Conservation (phyloP, 148 eudicot genomes). For the Chenopodium album region DNA sequence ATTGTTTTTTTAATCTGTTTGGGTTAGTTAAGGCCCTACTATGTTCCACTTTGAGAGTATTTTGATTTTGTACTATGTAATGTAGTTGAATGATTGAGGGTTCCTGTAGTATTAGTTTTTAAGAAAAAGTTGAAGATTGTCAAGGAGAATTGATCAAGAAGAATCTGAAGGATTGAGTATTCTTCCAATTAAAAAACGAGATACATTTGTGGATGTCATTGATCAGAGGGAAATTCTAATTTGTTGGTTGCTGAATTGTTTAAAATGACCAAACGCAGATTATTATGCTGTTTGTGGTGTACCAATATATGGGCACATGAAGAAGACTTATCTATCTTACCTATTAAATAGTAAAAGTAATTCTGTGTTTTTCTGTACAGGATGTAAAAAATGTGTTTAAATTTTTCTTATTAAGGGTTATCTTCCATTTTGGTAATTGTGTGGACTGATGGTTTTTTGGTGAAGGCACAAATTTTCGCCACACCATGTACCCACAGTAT, state of each 20-base stretch:
- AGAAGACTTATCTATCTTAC: neutral
- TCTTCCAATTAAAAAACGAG: neutral
- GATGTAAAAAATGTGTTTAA: slow-evolving; percentile 2
- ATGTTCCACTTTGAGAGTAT: neutral
- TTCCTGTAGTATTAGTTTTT: neutral
- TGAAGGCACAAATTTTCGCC: slow-evolving; percentile 86
- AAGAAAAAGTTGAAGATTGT: neutral
- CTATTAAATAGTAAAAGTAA: neutral
- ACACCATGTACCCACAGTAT: slow-evolving; percentile 80
- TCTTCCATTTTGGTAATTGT: neutral
- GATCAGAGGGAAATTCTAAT: neutral
- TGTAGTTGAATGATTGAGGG: neutral
- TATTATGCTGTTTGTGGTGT: neutral
- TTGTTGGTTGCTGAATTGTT: neutral
- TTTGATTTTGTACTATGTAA: neutral
- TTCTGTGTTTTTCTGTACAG: neutral
- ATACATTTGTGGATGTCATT: neutral
- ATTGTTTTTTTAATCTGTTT: neutral
- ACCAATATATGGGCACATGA: neutral
- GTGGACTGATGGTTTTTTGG: slow-evolving; percentile 18
- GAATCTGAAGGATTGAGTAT: neutral
- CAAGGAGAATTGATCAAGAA: neutral
- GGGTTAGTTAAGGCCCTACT: neutral
- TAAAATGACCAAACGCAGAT: neutral
- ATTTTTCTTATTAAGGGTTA: neutral